Evolutionary conservation across 805 yeast species (phyloP).

Genomic region (Ogataea sp.): DNA sequence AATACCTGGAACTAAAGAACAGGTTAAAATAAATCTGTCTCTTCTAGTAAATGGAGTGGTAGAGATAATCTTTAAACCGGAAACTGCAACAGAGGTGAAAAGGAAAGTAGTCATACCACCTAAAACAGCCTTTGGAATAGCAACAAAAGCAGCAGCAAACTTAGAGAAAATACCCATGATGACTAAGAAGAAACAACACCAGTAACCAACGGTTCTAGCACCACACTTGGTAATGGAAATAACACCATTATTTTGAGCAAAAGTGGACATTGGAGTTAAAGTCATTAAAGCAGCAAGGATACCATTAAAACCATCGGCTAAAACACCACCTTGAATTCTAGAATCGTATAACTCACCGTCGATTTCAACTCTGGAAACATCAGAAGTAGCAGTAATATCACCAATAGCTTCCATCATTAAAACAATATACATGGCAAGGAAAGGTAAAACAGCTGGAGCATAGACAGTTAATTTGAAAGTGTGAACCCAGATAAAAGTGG

Average conservation of each 20-base stretch:
- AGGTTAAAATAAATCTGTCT: slow-evolving; percentile 47
- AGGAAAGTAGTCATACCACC: slow-evolving; percentile 78
- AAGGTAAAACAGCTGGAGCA: slow-evolving; percentile 81
- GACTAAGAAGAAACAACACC: slow-evolving; percentile 54
- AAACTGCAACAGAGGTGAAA: slow-evolving; percentile 49
- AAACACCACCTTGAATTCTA: slow-evolving; percentile 86
- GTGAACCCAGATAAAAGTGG: slow-evolving; percentile 79
- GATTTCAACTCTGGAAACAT: slow-evolving; percentile 78
- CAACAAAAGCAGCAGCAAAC: slow-evolving; percentile 81
- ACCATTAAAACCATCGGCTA: slow-evolving; percentile 84
- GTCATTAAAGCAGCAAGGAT: slow-evolving; percentile 71
- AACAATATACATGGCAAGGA: slow-evolving; percentile 74
- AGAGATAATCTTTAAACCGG: slow-evolving; percentile 49
- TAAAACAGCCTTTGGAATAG: slow-evolving; percentile 70
- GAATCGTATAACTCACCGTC: slow-evolving; percentile 78
- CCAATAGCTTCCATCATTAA: slow-evolving; percentile 92
- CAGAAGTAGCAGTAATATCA: slow-evolving; percentile 90
- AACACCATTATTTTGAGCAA: slow-evolving; percentile 95
- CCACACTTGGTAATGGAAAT: slow-evolving; percentile 91
- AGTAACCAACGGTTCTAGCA: slow-evolving; percentile 58
- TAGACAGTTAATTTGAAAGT: slow-evolving; percentile 72
- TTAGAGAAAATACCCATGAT: slow-evolving; percentile 85
- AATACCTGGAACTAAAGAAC: slow-evolving; percentile 42
- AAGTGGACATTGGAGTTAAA: slow-evolving; percentile 82
- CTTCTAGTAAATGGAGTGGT: slow-evolving; percentile 48